Base-by-base conservation (phyloP, 179 eudicot genomes). In the Silene coronaria region DNA sequence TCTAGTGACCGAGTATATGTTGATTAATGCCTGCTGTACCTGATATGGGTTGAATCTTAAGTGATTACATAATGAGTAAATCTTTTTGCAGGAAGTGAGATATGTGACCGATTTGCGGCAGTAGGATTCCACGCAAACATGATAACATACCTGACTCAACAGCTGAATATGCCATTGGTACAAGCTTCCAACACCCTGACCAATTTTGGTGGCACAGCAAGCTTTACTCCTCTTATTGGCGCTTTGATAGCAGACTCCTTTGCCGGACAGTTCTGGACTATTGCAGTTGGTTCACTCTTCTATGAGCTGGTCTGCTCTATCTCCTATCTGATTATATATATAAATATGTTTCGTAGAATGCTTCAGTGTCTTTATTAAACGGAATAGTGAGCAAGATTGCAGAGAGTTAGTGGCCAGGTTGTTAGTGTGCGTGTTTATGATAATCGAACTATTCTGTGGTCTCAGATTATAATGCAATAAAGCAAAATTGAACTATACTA, bases 261-360 rank as follows among this genome's bases (percentile, higher is more conserved):
- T 64, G 92, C 90, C 55, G 92, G 92, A 34, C 90, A 88, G 46
- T 89, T 87, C 57, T 87, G 84, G 89, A 89, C 92, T 62, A 87
- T 89, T 19, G 73, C 84, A 3, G 79, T 81, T 30, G 92, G 92
- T 46, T 85, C 87, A 6, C 6, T 87, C 79, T 71, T 89, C 73
- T 89, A 89, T 77, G 88, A 79, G 76, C 53, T 89, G 92, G 90
- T 89, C 23, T 21, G 9, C 38, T 9, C 63, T 26, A 14, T 38
- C 11, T 71, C 53, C 63, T 70, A 2, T 72, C 61, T 34, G n/a
- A n/a, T n/a, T n/a, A n/a, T n/a, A n/a, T 53, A 23, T 24, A 5
- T 48, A 45, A 6, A 6, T n/a, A 32, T 55, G 45, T 64, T 45
- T 70, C 59, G 4, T 4, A 24, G 73, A 36, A 23, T 45, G 32